phyloP scores from a whole-genome alignment of 306 rosid genomes.

The Medicago ruthenica region DNA sequence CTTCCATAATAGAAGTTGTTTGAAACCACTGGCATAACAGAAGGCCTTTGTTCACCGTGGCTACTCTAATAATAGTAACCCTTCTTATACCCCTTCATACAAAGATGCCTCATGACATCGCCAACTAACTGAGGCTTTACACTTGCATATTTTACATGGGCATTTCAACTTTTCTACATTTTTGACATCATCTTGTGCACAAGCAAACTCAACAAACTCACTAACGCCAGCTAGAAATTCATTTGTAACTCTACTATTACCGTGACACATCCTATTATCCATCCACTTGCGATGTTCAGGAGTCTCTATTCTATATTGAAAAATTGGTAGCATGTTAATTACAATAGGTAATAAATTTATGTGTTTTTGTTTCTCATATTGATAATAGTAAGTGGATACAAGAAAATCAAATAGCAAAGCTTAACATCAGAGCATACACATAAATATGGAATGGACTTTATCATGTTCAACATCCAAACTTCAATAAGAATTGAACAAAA shows the following conservation, averaged over 20 bases:
- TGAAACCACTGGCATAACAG: too few species aligned
- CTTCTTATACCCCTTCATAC: background rate
- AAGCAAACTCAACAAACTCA: background rate
- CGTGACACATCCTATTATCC: background rate
- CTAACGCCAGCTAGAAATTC: background rate
- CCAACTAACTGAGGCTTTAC: background rate
- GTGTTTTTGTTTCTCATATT: too few species aligned
- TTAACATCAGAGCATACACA: too few species aligned
- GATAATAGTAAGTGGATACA: too few species aligned
- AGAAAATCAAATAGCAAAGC: too few species aligned
- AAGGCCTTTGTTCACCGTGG: too few species aligned
- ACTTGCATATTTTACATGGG: background rate
- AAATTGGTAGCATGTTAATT: background rate
- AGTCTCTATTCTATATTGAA: background rate
- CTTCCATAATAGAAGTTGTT: too few species aligned
- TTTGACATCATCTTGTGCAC: background rate
- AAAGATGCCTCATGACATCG: background rate
- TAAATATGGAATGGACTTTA: too few species aligned
- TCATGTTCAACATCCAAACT: too few species aligned
- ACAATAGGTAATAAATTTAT: too few species aligned
- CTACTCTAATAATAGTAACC: background rate
- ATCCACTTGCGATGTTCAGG: background rate
- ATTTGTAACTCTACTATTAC: background rate
- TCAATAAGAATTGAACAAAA: too few species aligned
- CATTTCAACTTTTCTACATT: background rate